A percentile compares a stretch with the other conserved stretches of the same genome.
These are phyloP conservation scores for Solanum lycopersicoides DNA, from an alignment of 257 asterid species.

Conservation along the genomic window DNA sequence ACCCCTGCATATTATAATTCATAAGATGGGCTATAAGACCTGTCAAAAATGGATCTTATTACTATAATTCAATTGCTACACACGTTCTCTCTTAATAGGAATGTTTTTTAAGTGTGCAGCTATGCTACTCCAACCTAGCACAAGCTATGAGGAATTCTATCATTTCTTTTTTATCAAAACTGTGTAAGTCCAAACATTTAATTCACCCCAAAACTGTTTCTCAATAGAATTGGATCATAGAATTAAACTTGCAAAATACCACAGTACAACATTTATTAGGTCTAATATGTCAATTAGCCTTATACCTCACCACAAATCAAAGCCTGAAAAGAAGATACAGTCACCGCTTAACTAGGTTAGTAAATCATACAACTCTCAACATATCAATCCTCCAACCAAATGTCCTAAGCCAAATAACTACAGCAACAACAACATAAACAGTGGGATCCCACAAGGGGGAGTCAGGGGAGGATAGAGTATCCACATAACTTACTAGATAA, in stretches of 20 bases:
- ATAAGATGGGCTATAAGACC: neutral
- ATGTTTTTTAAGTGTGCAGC: neutral
- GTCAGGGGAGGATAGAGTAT: neutral
- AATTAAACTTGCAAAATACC: neutral
- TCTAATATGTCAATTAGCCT: neutral
- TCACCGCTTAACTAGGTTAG: neutral
- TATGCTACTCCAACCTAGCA: neutral
- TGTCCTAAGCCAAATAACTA: neutral
- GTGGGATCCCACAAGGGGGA: neutral
- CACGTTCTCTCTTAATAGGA: neutral
- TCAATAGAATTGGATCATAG: neutral
- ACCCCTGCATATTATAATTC: slow-evolving; percentile 37
- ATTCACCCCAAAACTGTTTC: neutral
- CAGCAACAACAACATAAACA: neutral
- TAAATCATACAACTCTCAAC: neutral
- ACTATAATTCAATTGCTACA: neutral
- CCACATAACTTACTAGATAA: neutral
- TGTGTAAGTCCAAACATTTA: neutral
- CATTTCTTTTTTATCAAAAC: neutral
- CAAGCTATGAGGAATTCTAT: neutral
- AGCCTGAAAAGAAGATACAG: neutral
- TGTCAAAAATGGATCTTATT: neutral
- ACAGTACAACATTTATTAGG: neutral
- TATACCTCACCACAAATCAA: neutral
- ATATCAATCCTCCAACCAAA: neutral